phyloP scores from a whole-genome alignment of 2,329 filamentous ascomycete genomes.

The Aspergillus puulaauensis region DNA sequence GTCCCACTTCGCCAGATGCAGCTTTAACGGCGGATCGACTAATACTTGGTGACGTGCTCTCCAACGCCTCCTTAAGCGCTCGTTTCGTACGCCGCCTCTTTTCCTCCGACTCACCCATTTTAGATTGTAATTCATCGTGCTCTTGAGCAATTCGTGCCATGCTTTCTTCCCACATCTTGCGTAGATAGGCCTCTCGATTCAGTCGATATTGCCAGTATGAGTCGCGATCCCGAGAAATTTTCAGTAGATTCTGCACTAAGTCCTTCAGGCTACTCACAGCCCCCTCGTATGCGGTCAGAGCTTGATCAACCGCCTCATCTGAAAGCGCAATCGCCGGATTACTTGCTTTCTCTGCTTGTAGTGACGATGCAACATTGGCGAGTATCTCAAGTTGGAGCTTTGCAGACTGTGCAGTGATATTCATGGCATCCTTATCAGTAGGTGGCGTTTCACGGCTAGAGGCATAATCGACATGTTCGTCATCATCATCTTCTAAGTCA shows the following conservation, averaged over 20 bases:
- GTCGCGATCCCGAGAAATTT: conserved; percentile 91
- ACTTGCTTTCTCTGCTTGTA: conserved; percentile 68
- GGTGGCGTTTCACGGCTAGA: conserved; percentile 73
- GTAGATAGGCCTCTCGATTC: conserved; percentile 85
- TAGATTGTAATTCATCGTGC: conserved; percentile 85
- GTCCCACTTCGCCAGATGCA: conserved; percentile 30
- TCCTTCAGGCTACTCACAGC: conserved; percentile 85
- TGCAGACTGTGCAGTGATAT: conserved; percentile 94
- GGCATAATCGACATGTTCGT: conserved; percentile 77
- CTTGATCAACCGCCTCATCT: conserved; percentile 73
- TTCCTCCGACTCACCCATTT: conserved; percentile 83
- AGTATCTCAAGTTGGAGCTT: conserved; percentile 90
- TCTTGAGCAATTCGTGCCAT: conserved; percentile 96
- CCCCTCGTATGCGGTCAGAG: conserved; percentile 80
- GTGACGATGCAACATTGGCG: conserved; percentile 77
- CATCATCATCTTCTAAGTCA: conserved; percentile 65
- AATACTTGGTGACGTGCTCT: conserved; percentile 49
- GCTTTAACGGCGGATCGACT: conserved; percentile 36
- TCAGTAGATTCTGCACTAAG: conserved; percentile 80
- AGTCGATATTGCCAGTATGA: conserved; percentile 95
- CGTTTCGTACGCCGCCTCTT: conserved; percentile 88
- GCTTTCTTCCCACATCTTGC: conserved; percentile 97
- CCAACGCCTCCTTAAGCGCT: conserved; percentile 81
- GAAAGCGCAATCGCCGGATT: conserved; percentile 72
- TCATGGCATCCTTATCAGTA: conserved; percentile 87